Percentiles rank a stretch among this genome's conserved stretches.
Conservation (phyloP, 1,284 basidiomycete species). For the Rhodotorula sp. region DNA sequence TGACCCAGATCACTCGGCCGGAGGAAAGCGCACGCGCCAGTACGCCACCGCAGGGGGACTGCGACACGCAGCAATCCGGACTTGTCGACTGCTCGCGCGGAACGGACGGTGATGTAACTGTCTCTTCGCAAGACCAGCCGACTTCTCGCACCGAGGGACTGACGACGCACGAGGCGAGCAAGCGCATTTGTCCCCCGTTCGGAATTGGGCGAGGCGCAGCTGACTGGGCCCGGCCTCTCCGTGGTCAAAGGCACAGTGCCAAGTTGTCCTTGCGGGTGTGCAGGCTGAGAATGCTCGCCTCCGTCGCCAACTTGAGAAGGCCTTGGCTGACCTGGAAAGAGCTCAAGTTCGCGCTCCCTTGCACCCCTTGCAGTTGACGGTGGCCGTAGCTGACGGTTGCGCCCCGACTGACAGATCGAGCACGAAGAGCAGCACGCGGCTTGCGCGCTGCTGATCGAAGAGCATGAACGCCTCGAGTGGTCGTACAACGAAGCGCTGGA, state of each 20-base stretch:
- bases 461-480: constrained; percentile 17
- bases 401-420: neutral
- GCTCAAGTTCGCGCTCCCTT: neutral
- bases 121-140: no score
- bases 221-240: neutral
- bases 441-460: constrained; percentile 8
- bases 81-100: no score
- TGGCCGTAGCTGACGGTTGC: neutral
- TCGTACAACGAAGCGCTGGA: constrained; percentile 13
- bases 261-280: neutral
- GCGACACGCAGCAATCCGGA: no score
- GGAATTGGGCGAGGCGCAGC: neutral
- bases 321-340: constrained; percentile 1
- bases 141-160: no score
- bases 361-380: no score
- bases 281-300: neutral
- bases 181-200: neutral
- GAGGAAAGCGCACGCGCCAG: no score
- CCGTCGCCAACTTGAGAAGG: neutral
- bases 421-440: constrained; percentile 9
- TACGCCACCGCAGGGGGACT: no score
- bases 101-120: no score
- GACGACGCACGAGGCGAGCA: neutral
- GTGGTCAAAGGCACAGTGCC: neutral
- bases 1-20: no score